Conservation (phyloP, 2,329 filamentous ascomycete genomes). For the Myriosclerotinia duriaeana region DNA sequence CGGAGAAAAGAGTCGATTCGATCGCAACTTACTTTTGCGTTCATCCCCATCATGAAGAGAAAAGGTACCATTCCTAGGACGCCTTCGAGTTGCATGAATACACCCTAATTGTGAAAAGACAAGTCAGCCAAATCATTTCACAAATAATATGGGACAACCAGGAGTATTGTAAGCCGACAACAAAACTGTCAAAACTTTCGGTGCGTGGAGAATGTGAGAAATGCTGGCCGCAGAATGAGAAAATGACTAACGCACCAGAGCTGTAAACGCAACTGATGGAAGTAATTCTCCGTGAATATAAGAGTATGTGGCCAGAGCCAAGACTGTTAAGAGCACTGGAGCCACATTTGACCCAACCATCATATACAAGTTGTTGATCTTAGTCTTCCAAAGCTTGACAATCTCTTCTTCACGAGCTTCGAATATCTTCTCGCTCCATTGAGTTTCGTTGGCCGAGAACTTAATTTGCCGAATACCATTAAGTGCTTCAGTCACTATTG, state of each 20-base stretch:
- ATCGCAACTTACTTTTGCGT: slow-evolving; percentile 69
- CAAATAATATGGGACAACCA: neutral
- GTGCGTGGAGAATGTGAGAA: neutral
- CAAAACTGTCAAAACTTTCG: neutral
- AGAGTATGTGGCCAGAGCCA: slow-evolving; percentile 68
- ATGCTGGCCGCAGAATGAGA: neutral
- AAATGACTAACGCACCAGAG: slow-evolving; percentile 46
- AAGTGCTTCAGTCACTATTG: slow-evolving; percentile 69
- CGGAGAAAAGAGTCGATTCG: slow-evolving; percentile 69
- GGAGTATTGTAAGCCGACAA: too few species aligned
- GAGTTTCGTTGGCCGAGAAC: slow-evolving; percentile 70
- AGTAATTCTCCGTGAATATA: slow-evolving; percentile 59
- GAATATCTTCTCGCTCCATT: slow-evolving; percentile 70
- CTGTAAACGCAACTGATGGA: slow-evolving; percentile 77
- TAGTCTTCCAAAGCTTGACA: slow-evolving; percentile 55
- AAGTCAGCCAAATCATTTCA: neutral
- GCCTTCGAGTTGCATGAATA: slow-evolving; percentile 70
- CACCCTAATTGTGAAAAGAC: slow-evolving; percentile 42
- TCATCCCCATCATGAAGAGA: slow-evolving; percentile 64
- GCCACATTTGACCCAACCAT: slow-evolving; percentile 61
- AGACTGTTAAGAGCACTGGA: slow-evolving; percentile 69
- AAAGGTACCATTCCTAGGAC: slow-evolving; percentile 69
- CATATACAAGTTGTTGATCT: slow-evolving; percentile 31
- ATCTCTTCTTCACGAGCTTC: slow-evolving; percentile 67
- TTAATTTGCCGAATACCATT: slow-evolving; percentile 80